phyloP scores from a whole-genome alignment of 768 basidiomycete genomes.

The Trametes punicea region DNA sequence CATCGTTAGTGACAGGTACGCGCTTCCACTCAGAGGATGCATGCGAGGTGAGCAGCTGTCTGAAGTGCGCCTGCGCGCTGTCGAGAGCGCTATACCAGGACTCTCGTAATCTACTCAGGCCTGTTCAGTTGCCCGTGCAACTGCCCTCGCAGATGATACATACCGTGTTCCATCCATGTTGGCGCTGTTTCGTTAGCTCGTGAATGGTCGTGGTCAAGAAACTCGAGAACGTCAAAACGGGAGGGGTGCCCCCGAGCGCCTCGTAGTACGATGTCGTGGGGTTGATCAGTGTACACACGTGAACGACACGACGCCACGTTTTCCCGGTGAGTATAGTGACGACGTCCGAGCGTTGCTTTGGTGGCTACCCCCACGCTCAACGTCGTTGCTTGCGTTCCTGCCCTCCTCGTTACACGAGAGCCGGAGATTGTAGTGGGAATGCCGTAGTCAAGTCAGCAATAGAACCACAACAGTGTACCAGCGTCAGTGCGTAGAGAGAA shows the following conservation, averaged over 20 bases:
- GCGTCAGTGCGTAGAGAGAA: too few species aligned
- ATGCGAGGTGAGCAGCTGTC: slow-evolving; percentile 70
- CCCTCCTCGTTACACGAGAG: too few species aligned
- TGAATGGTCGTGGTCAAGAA: slow-evolving; percentile 2
- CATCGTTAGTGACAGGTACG: slow-evolving; percentile 46
- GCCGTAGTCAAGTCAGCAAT: too few species aligned
- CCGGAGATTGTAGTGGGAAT: too few species aligned
- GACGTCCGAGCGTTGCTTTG: too few species aligned
- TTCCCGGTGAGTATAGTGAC: slow-evolving; percentile 6
- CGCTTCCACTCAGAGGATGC: slow-evolving; percentile 79
- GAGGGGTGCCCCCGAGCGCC: slow-evolving; percentile 3
- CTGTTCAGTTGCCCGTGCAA: background rate
- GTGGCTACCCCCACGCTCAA: too few species aligned
- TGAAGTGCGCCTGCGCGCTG: slow-evolving; percentile 73
- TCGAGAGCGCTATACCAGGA: slow-evolving; percentile 78
- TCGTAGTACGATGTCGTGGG: slow-evolving; percentile 13
- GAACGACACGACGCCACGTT: slow-evolving; percentile 16
- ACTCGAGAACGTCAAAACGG: slow-evolving; percentile 4
- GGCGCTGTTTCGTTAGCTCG: slow-evolving; percentile 1
- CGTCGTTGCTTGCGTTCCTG: too few species aligned
- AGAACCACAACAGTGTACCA: too few species aligned
- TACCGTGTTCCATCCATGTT: slow-evolving; percentile 61
- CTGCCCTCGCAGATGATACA: slow-evolving; percentile 10
- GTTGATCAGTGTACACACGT: slow-evolving; percentile 11
- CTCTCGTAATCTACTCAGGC: slow-evolving; percentile 60